Percentiles rank a stretch among this genome's conserved stretches.
Evolutionary conservation across 1,284 basidiomycete genomes (phyloP).

Genomic region (Moniliella sp.): DNA sequence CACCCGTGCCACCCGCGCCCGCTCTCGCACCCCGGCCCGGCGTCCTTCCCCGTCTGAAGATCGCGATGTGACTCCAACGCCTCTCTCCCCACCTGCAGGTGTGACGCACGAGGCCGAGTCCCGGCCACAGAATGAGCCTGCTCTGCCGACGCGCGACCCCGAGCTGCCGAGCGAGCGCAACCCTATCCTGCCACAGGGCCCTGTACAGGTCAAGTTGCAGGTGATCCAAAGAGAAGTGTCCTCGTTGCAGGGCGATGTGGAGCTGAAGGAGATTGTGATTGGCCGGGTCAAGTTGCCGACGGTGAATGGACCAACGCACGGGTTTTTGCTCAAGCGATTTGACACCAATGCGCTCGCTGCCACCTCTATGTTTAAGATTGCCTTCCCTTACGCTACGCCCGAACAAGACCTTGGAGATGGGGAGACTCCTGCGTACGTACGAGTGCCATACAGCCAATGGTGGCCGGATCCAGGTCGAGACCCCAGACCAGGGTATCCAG

Average conservation of each 20-base stretch:
- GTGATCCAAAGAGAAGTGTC: slow-evolving; percentile 58
- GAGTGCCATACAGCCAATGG: slow-evolving; percentile 66
- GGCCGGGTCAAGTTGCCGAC: slow-evolving; percentile 84
- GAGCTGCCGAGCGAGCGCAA: slow-evolving; percentile 5
- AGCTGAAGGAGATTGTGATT: slow-evolving; percentile 58
- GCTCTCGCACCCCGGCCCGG: no score
- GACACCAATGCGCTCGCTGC: slow-evolving; percentile 86
- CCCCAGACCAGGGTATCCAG: slow-evolving; percentile 5
- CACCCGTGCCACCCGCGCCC: no score
- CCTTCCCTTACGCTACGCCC: slow-evolving; percentile 65
- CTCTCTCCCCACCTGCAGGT: no score
- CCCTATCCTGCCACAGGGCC: slow-evolving; percentile 18
- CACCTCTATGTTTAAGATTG: slow-evolving; percentile 91
- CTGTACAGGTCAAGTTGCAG: slow-evolving; percentile 51
- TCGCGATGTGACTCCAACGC: no score
- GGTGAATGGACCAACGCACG: slow-evolving; percentile 23
- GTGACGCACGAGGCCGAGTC: no score
- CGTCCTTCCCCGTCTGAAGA: no score
- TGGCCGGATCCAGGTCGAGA: no score
- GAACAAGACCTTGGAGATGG: slow-evolving; percentile 57
- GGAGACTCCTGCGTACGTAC: slow-evolving; percentile 58
- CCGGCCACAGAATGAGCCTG: no score
- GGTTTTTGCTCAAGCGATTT: slow-evolving; percentile 38
- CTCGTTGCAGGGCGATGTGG: no score
- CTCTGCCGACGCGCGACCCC: no score